Evolutionary conservation across 2,329 filamentous ascomycete species (phyloP), one percentile per base, ranked within the genome.

Genomic region (Calonectria pseudoreteaudii): DNA sequence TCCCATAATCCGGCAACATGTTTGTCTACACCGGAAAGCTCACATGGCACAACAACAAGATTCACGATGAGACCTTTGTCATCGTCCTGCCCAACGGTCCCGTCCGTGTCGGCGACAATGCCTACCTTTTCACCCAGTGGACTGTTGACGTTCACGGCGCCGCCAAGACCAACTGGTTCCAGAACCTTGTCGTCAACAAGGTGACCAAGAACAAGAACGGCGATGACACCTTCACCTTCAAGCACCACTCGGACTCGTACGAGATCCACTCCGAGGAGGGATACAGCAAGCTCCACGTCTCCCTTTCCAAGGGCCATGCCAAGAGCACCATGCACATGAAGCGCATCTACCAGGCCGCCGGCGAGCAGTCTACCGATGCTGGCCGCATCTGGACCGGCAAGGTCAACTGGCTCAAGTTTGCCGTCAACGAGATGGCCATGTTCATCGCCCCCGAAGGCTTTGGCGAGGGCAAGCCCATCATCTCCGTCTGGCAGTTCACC

Each of bases 71-170:
- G 56, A 77, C 75, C 0, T 79, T 78, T 1, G 68, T 71, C 36
- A 67, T 79, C 13, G n/a, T 77, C 16, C 28, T 79, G 1, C 77
- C 77, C 5, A 72, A 49, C 2, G 77, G 77, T 7, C 71, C 71
- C 18, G 77, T 73, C 26, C 77, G 77, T 9, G 73, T 70, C 3
- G 77, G 77, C 2, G 77, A 79, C 18, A 67, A n/a, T 23, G 77
- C 58, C n/a, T 79, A 78, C n/a, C 47, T 79, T 9, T 79, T 79
- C 50, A 77, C 72, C 4, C 72, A 79, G 30, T 79, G 77, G 76
- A 79, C 77, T 0, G 56, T 28, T 0, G 75, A 74, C 11, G 28
- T 70, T 0, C 18, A 72, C 20, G 75, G 73, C 9, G 58, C 30
- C 44, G 66, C 77, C 73, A 79, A 79, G 28, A 3, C 10, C 3